Conservation (phyloP, 768 basidiomycete species). For the Saitozyma podzolica region DNA sequence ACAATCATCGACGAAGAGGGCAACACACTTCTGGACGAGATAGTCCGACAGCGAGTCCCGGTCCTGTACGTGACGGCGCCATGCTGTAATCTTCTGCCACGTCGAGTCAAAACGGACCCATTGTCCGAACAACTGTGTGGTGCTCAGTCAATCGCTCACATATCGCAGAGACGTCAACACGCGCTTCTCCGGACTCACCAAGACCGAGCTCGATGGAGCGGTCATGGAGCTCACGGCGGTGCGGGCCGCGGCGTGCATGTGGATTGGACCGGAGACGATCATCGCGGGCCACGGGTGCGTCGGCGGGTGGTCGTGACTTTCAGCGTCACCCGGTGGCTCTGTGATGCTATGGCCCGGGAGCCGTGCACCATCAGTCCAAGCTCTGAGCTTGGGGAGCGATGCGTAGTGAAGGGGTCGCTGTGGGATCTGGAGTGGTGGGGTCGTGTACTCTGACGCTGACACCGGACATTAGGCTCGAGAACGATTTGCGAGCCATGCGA, state of each 20-base stretch:
- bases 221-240: constrained; percentile 66
- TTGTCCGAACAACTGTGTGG: neutral
- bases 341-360: too few relatives aligned
- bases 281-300: constrained; percentile 66
- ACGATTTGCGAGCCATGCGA: constrained; percentile 86
- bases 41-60: constrained; percentile 44
- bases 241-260: constrained; percentile 65
- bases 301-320: neutral
- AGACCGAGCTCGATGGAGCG: constrained; percentile 56
- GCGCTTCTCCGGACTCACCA: constrained; percentile 55
- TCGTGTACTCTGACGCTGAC: constrained; percentile 51
- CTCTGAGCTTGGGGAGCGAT: too few relatives aligned
- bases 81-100: neutral
- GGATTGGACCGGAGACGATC: constrained; percentile 78
- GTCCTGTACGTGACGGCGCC: constrained; percentile 36
- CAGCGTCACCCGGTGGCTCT: neutral
- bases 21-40: constrained; percentile 69
- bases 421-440: too few relatives aligned
- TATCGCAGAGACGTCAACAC: constrained; percentile 75
- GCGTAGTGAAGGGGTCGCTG: too few relatives aligned
- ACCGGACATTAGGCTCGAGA: constrained; percentile 66
- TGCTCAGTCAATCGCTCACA: constrained; percentile 3
- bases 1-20: constrained; percentile 82
- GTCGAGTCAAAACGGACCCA: neutral
- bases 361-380: too few relatives aligned